phyloP scores from a whole-genome alignment of 75 land plant genomes.

The Picea sitchensis region DNA sequence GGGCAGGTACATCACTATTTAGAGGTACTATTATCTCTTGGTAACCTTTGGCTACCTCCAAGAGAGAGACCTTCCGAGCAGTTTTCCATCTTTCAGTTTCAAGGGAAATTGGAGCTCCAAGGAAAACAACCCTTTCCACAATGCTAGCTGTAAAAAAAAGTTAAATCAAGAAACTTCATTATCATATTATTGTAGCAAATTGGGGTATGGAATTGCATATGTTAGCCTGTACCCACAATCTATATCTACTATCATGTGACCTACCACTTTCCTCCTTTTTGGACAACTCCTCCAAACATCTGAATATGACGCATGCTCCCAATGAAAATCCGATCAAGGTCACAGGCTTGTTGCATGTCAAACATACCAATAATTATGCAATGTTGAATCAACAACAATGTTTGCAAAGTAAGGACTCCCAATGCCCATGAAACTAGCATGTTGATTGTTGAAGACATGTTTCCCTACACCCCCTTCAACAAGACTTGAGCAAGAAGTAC shows the following conservation, averaged over 20 bases:
- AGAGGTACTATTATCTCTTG: too few relatives aligned
- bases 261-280: constrained; percentile 74
- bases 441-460: constrained; percentile 34
- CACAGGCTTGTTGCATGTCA: constrained; percentile 71
- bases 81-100: too few relatives aligned
- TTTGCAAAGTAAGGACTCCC: background rate
- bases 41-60: too few relatives aligned
- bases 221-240: background rate
- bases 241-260: background rate
- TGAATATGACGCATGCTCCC: constrained; percentile 93
- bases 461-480: constrained; percentile 81
- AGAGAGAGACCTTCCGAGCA: too few relatives aligned
- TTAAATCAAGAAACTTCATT: too few relatives aligned
- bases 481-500: constrained; percentile 82
- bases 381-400: background rate
- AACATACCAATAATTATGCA: background rate
- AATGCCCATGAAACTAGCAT: background rate
- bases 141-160: too few relatives aligned
- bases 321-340: constrained; percentile 92
- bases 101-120: too few relatives aligned
- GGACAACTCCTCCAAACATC: constrained; percentile 77
- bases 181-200: background rate
- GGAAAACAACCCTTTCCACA: too few relatives aligned
- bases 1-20: too few relatives aligned
- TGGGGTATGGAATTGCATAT: background rate